Conservation (phyloP, 2,329 filamentous ascomycete species). For the Phialophora chinensis region DNA sequence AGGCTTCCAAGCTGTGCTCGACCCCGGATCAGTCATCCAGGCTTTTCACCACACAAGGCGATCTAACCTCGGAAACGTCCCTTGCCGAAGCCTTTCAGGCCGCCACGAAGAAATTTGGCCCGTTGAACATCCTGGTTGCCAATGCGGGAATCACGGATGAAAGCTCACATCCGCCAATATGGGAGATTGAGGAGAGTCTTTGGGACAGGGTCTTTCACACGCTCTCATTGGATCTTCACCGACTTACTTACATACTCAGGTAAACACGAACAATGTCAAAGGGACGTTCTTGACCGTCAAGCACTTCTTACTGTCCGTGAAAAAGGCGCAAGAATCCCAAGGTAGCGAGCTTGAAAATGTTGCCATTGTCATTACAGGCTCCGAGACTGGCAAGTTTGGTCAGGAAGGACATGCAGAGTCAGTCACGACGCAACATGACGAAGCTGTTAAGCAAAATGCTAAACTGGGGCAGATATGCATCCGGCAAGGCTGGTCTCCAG, state of each 20-base stretch:
- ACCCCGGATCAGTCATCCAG: constrained; percentile 43
- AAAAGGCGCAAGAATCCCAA: constrained; percentile 47
- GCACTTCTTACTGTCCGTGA: constrained; percentile 57
- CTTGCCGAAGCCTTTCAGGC: constrained; percentile 49
- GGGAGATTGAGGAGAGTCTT: constrained; percentile 57
- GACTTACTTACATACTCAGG: constrained; percentile 11
- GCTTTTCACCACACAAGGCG: constrained; percentile 53
- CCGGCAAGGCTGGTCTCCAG: constrained; percentile 58
- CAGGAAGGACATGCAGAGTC: constrained; percentile 57
- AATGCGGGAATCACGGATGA: constrained; percentile 62
- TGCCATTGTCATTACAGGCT: constrained; percentile 60
- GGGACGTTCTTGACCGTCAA: constrained; percentile 64
- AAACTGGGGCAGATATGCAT: constrained; percentile 48
- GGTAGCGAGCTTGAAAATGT: constrained; percentile 56
- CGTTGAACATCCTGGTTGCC: constrained; percentile 59
- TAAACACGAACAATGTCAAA: constrained; percentile 57
- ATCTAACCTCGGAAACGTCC: constrained; percentile 56
- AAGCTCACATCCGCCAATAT: constrained; percentile 56
- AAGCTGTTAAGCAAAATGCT: neutral
- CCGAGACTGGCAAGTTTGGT: constrained; percentile 59
- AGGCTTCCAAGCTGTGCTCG: constrained; percentile 39
- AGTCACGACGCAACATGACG: constrained; percentile 5
- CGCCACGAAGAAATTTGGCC: constrained; percentile 50
- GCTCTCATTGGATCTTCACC: constrained; percentile 31
- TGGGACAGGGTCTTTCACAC: constrained; percentile 58